Base-by-base conservation (phyloP, 768 basidiomycete genomes). In the Tricholomella constricta region DNA sequence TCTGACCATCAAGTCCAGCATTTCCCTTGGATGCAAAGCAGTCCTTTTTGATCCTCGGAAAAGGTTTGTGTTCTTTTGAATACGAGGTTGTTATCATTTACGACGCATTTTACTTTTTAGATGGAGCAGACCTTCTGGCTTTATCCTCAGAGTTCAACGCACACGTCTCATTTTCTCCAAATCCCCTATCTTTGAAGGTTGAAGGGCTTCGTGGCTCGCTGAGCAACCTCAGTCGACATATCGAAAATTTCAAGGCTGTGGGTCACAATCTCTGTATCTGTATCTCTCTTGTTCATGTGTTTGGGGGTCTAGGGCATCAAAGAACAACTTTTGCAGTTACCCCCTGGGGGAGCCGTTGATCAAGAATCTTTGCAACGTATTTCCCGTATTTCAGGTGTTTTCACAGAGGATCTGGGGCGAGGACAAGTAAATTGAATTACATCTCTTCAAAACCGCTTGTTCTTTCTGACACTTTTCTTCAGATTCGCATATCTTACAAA, bases 21-120 rank as follows among this genome's bases (percentile, higher is more conserved):
- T 80, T 86, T 60, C 67, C 77, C 27, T 68, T 91, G 52, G 77
- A 74, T 15, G 77, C 82, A 3, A 78, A 75, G 45, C 77, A 88
- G 58, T 74, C 89, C 6, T 89, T 91, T 63, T 63, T 91, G 26
- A 74, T 91, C 26, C 76, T 92, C 55, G 89, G 89, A 35, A 85
- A 79, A 78, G 85, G 89, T 87, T 34, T 15, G 68, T 7, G 20
- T 26, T 14, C 10, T 63, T 40, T 45, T 56, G 9, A 14, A 6
- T 31, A 5, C 23, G 37, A 22, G 1, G 6, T 15, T 42, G 45
- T 22, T 4, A 22, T 12, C n/a, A 15, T 32, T 45, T 1, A 22
- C 38, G 32, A 32, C 19, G 20, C 8, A 36, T 26, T 29, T 26
- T 19, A 19, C 36, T 2, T 34, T 40, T 20, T 54, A 90, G 89